Conservation (phyloP, 2,329 filamentous ascomycete species). For the Colletotrichum cordylinicola region DNA sequence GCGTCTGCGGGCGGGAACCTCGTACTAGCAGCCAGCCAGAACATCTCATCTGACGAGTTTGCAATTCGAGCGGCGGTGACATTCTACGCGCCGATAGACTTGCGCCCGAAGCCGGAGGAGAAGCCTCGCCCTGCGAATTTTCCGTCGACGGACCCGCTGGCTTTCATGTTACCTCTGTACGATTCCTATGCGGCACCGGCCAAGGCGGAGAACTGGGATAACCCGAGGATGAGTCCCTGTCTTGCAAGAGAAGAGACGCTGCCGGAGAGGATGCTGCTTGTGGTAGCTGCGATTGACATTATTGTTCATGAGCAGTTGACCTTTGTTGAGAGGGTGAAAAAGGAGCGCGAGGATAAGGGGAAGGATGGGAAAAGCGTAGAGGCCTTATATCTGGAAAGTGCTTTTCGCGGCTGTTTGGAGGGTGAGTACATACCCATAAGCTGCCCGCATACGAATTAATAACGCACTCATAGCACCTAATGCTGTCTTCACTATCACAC, state of each 20-base stretch:
- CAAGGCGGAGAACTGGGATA: conserved; percentile 29
- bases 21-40: conserved; percentile 38
- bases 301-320: conserved; percentile 42
- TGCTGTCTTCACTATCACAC: background rate
- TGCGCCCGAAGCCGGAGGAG: conserved; percentile 41
- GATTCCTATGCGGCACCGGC: conserved; percentile 45
- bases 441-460: too few relatives aligned
- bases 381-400: background rate
- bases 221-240: conserved; percentile 41
- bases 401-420: conserved; percentile 15
- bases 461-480: too few relatives aligned
- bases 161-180: conserved; percentile 44
- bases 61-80: conserved; percentile 43
- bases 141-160: conserved; percentile 43
- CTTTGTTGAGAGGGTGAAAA: conserved; percentile 37
- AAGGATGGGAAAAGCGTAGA: background rate
- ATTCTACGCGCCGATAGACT: conserved; percentile 45
- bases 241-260: conserved; percentile 38
- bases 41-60: background rate
- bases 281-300: conserved; percentile 46
- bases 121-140: conserved; percentile 40
- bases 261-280: conserved; percentile 43
- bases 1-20: conserved; percentile 50
- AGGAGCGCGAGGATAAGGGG: conserved; percentile 17
- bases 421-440: background rate